Evolutionary conservation across 1,284 basidiomycete species (phyloP), one percentile per base, ranked within the genome.

Genomic region (Apiotrichum laibachii): DNA sequence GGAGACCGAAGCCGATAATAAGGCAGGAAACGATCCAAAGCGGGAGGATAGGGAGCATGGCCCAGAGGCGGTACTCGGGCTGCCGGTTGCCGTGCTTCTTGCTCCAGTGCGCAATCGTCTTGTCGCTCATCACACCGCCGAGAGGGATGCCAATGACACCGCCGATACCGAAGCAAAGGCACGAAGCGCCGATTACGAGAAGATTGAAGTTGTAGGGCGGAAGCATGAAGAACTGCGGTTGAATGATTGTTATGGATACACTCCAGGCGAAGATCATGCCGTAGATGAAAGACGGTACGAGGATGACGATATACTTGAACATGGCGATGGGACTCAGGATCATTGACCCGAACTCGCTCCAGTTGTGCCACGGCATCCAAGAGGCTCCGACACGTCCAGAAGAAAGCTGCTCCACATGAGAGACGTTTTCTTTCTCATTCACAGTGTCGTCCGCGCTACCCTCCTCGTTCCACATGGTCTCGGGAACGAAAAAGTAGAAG

Each of bases 1-100:
- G 54, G 42, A 74, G 61, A 10, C 66, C 66, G 37, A 73, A 57
- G 21, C 74, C 77, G 62, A 69, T 67, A 33, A 78, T 64, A 39
- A 76, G 50, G 33, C 68, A 58, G 1, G 67, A 69, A 33, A 72
- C 43, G 49, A 73, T 62, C 62, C 75, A 65, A 53, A 77, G 63
- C 1, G 60, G 60, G 12, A 61, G 50, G 13, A 55, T 37, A 6
- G 60, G 60, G n/a, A 54, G 3, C 2, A 73, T 54, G 11, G 75
- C 72, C 69, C 72, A 77, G 5, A 75, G 64, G 13, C 77, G 68
- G 56, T 77, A 68, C 57, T 78, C 77, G 11, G 77, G 77, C 50
- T 74, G 62, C 35, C 77, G 72, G 26, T 55, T 40, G 37, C 68
- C 70, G 13, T 64, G 59, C 54, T 65, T 68, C 15, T 69, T 58